phyloP scores from a whole-genome alignment of 2,329 filamentous ascomycete species.

The Ilyonectria mors-panacis region DNA sequence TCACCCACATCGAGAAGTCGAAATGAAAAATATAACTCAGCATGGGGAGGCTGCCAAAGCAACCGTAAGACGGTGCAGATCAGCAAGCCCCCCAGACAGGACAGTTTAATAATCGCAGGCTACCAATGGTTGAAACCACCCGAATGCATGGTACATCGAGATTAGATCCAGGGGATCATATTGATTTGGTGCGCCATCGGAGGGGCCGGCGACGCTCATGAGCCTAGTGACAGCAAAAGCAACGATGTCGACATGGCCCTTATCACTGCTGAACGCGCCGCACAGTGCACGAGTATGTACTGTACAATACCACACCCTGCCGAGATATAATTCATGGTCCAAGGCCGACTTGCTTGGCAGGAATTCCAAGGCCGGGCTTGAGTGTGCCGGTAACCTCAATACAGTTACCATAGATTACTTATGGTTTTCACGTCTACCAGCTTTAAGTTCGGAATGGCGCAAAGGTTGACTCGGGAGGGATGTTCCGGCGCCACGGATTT shows the following conservation, averaged over 20 bases:
- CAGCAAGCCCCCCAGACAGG: background rate
- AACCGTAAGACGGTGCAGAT: background rate
- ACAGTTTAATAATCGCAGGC: background rate
- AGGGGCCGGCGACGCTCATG: slow-evolving; percentile 9
- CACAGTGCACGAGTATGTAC: background rate
- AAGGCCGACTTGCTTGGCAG: background rate
- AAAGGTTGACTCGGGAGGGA: slow-evolving; percentile 12
- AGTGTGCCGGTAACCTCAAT: background rate
- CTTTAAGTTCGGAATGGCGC: slow-evolving; percentile 13
- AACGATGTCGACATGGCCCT: slow-evolving; percentile 10
- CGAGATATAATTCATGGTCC: background rate
- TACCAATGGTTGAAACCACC: background rate
- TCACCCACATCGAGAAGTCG: background rate
- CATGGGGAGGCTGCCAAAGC: background rate
- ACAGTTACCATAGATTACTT: background rate
- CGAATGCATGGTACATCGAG: slow-evolving; percentile 16
- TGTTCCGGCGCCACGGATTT: background rate
- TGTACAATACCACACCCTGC: too few relatives aligned
- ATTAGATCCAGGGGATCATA: slow-evolving; percentile 17
- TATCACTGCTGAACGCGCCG: background rate
- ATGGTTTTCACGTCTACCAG: slow-evolving; percentile 1
- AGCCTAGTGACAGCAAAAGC: slow-evolving; percentile 20
- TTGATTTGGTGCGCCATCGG: slow-evolving; percentile 20
- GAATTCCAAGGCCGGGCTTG: slow-evolving; percentile 1
- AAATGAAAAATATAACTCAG: background rate